These are phyloP conservation scores for Calonectria pauciramosa DNA, from an alignment of 2,329 filamentous ascomycete genomes.

Conservation along the genomic window DNA sequence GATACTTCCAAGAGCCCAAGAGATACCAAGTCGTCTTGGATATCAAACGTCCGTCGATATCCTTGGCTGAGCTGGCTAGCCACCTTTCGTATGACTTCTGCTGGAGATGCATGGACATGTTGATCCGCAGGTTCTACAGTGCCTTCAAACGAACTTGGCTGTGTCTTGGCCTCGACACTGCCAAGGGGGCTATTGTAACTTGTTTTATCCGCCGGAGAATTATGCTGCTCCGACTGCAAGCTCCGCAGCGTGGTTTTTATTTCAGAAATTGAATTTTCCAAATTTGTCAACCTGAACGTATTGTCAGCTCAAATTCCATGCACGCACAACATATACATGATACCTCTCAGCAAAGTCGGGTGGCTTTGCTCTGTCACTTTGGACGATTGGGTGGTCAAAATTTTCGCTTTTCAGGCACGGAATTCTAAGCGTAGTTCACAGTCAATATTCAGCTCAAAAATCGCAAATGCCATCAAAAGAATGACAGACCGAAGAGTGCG, in stretches of 20 bases:
- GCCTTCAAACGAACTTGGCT: no score
- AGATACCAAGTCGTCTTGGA: conserved; percentile 27
- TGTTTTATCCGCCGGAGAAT: no score
- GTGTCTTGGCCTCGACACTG: neutral
- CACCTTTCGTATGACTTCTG: conserved; percentile 32
- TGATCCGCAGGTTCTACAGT: neutral
- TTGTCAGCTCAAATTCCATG: neutral
- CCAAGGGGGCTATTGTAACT: no score
- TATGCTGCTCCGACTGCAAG: neutral
- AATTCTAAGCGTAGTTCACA: neutral
- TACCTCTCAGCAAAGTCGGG: neutral
- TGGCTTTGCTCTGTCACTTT: neutral
- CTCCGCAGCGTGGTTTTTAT: neutral
- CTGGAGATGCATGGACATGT: neutral
- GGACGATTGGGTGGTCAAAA: neutral
- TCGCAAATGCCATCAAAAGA: neutral
- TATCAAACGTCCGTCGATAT: conserved; percentile 27
- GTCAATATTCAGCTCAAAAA: neutral
- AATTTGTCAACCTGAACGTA: neutral
- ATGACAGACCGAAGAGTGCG: conserved; percentile 23
- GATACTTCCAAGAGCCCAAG: conserved; percentile 23
- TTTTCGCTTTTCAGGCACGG: conserved; percentile 20
- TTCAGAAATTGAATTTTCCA: neutral
- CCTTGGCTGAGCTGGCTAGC: conserved; percentile 29
- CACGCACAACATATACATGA: no score